These are phyloP conservation scores for Amylostereum areolatum DNA, from an alignment of 1,284 basidiomycete species.

Conservation along the genomic window DNA sequence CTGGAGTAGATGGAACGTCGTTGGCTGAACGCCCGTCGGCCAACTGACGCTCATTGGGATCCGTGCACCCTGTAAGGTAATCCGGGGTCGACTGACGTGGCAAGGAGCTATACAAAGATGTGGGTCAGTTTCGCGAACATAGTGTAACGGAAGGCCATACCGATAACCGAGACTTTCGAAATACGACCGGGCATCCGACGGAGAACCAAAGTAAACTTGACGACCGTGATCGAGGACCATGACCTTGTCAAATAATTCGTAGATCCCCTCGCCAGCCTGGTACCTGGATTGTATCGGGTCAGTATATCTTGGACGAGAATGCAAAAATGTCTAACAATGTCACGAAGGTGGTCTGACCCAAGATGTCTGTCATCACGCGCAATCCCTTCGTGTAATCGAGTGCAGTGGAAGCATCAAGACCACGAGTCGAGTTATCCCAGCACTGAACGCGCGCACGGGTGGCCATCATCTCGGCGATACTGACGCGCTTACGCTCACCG, in stretches of 20 bases:
- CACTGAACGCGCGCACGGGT: constrained; percentile 72
- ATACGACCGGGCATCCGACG: constrained; percentile 67
- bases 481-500: constrained; percentile 83
- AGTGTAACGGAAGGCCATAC: not conserved
- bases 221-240: constrained; percentile 75
- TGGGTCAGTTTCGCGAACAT: not conserved
- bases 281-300: constrained; percentile 42
- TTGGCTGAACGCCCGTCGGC: constrained; percentile 57
- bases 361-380: constrained; percentile 72
- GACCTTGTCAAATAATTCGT: constrained; percentile 60
- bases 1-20: constrained; percentile 70
- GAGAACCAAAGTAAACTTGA: constrained; percentile 79
- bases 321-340: constrained; percentile 53
- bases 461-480: constrained; percentile 83
- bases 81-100: constrained; percentile 73
- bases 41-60: constrained; percentile 82
- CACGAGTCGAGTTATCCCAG: constrained; percentile 83
- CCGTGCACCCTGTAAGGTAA: constrained; percentile 78
- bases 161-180: constrained; percentile 72
- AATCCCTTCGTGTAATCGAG: constrained; percentile 73
- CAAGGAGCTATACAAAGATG: constrained; percentile 38
- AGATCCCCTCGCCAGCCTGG: constrained; percentile 77
- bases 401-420: constrained; percentile 84
- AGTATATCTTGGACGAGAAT: constrained; percentile 8
- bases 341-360: constrained; percentile 73